Evolutionary conservation across 345 rosid genomes (phyloP), one percentile per base, ranked within the genome.

Genomic region (Camelina sativa): DNA sequence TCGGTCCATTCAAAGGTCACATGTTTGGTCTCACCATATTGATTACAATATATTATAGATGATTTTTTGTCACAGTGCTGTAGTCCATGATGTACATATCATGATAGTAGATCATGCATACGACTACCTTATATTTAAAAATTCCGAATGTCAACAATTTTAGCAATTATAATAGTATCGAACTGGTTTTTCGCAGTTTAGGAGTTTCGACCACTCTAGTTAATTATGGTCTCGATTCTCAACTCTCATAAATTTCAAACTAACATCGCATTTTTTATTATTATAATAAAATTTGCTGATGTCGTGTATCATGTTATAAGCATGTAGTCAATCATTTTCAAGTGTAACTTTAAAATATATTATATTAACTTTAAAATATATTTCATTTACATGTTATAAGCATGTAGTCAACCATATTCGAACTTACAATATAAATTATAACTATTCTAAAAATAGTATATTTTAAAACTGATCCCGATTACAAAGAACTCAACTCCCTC

Each of bases 311-410:
- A 51, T 71, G 41, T 47, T 22, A 40, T 38, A 71, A 51, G 13
- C 69, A 72, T 53, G 63, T 11, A 47, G 15, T 46, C 17, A 19
- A 70, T 70, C 46, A 15, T 47, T 47, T 70, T 70, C 37, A 32
- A 32, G 34, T 19, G 57, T 10, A 53, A 22, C 43, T 16, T 35
- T 16, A 16, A 12, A 16, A 16, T 34, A n/a, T n/a, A n/a, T n/a
- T n/a, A n/a, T n/a, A n/a, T n/a, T n/a, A n/a, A n/a, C n/a, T n/a
- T n/a, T n/a, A n/a, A n/a, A n/a, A n/a, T n/a, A n/a, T n/a, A n/a
- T n/a, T n/a, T n/a, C n/a, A n/a, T n/a, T n/a, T n/a, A n/a, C 40
- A 51, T 71, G 41, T 47, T 22, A 40, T 38, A 71, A 51, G 13
- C 69, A 72, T 53, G 63, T 11, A 47, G 15, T 46, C 17, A 19